phyloP scores from a whole-genome alignment of 106 monocot genomes.

The Dendrobium chrysotoxum region DNA sequence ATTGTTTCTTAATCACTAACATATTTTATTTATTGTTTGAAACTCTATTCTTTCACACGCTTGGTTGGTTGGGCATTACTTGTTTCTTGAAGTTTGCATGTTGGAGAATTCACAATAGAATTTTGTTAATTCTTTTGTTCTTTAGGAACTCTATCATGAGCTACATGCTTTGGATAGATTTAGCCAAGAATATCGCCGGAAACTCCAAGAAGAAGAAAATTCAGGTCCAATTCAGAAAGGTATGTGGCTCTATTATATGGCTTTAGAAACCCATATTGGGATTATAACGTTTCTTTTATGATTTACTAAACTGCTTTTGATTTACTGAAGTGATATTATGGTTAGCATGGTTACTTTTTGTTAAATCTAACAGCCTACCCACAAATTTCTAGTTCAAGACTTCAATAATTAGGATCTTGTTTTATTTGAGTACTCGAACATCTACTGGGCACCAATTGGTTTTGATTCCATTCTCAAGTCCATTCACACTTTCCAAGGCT shows the following conservation, averaged over 20 bases:
- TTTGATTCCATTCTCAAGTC: too few species aligned
- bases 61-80: background rate
- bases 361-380: background rate
- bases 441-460: too few species aligned
- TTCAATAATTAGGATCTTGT: background rate
- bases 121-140: background rate
- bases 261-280: background rate
- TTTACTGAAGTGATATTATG: background rate
- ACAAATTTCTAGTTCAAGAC: background rate
- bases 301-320: background rate
- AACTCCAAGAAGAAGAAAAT: slow-evolving; percentile 47
- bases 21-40: background rate
- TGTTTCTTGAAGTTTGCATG: background rate
- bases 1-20: background rate
- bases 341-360: background rate
- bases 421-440: too few species aligned
- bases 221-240: slow-evolving; percentile 41
- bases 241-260: slow-evolving; percentile 7
- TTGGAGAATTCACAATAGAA: background rate
- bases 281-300: background rate
- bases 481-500: too few species aligned
- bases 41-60: background rate
- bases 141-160: slow-evolving; percentile 60
- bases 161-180: slow-evolving; percentile 67
- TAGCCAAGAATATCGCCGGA: slow-evolving; percentile 53